Evolutionary conservation across 768 basidiomycete genomes (phyloP), one percentile per base, ranked within the genome.

Genomic region (Leucosporidium creatinivorum): DNA sequence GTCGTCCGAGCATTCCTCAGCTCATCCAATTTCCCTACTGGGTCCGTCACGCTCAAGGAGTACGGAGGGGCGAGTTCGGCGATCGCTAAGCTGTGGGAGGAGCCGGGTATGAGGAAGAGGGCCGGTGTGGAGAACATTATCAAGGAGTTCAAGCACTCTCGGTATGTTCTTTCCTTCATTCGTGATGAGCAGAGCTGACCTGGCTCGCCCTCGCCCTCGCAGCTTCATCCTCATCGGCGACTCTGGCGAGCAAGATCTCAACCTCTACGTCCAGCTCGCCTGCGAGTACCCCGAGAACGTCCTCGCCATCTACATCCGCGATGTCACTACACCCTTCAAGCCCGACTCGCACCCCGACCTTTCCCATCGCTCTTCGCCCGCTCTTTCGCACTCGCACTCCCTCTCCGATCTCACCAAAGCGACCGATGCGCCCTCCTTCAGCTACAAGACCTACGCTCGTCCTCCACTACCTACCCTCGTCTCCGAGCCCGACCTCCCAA

Each of bases 191-290:
- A 51, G 21, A 26, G 15, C 30, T 33, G 18, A 30, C 47, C 26
- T 1, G 0, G 0, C 8, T 2, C n/a, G n/a, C n/a, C n/a, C n/a
- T n/a, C 39, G 21, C n/a, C 3, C 31, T 17, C 39, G 39, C 70
- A 68, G 56, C 23, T 96, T 98, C 79, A 78, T 97, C 75, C 84
- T 93, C 58, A 81, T 98, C 50, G 94, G 94, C 10, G 94, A 98
- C 77, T 85, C 87, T 0, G 94, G 93, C 44, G 94, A 98, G 76
- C 93, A 96, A 73, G 94, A 98, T 78, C 79, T 98, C 54, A 93
- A 98, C 77, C 81, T 98, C 2, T 98, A 97, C 77, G 81, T 87
- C 19, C 81, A 85, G 4, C 76, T 94, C 23, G 91, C 94, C 0
- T 77, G 80, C 23, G 86, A 89, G 64, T 81, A 85, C 54, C 77